A percentile compares a stretch with the other conserved stretches of the same genome.
Evolutionary conservation across 495 filamentous ascomycete genomes (phyloP).

Genomic region (Lophium mytilinum): DNA sequence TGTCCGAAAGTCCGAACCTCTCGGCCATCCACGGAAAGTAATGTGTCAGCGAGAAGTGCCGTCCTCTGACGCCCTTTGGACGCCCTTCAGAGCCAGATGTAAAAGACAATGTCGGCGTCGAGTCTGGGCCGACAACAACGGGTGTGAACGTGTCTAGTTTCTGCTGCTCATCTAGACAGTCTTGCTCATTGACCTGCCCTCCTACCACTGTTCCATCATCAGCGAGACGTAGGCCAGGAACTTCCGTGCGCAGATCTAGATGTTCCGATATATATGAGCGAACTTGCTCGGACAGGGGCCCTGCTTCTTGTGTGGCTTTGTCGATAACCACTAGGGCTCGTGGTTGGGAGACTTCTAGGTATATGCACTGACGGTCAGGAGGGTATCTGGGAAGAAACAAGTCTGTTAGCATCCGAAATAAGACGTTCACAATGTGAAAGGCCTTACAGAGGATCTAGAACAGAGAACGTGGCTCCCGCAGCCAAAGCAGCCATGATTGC

Average conservation of each 20-base stretch:
- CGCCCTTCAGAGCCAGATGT: slow-evolving; percentile 79
- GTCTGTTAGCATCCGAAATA: not conserved
- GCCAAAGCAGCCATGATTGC: slow-evolving; percentile 38
- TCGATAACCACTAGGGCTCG: slow-evolving; percentile 72
- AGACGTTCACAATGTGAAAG: not conserved
- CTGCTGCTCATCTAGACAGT: slow-evolving; percentile 52
- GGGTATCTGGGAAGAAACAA: slow-evolving; percentile 49
- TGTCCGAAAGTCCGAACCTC: slow-evolving; percentile 61
- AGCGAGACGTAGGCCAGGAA: slow-evolving; percentile 66
- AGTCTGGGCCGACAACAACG: slow-evolving; percentile 84
- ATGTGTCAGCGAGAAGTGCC: slow-evolving; percentile 79
- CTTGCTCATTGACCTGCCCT: slow-evolving; percentile 54
- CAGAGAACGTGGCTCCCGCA: slow-evolving; percentile 60
- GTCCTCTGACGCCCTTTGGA: slow-evolving; percentile 80
- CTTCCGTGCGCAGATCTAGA: slow-evolving; percentile 61
- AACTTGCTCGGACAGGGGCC: slow-evolving; percentile 59
- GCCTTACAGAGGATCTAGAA: slow-evolving; percentile 64
- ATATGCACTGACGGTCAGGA: slow-evolving; percentile 78
- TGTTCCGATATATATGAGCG: slow-evolving; percentile 67
- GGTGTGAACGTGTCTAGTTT: slow-evolving; percentile 49
- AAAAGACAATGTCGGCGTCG: slow-evolving; percentile 73
- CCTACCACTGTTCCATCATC: slow-evolving; percentile 70
- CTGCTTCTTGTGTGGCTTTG: slow-evolving; percentile 68
- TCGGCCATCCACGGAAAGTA: slow-evolving; percentile 94
- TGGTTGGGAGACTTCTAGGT: slow-evolving; percentile 81